Base-by-base conservation (phyloP, 2,329 filamentous ascomycete genomes). In the Penicillium polonicum region DNA sequence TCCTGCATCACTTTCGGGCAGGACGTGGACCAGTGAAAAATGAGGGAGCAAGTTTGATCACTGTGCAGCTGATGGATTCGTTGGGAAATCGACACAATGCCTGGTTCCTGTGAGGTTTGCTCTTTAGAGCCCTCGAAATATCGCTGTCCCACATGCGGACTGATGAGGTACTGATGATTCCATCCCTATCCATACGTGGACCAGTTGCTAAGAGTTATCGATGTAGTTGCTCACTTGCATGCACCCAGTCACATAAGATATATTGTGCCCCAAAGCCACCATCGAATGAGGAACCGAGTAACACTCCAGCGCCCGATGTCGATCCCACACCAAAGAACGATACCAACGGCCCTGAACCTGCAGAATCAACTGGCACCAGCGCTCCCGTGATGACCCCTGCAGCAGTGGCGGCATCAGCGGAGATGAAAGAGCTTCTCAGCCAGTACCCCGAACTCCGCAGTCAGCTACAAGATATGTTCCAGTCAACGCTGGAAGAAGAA, bases 161-260 rank as follows among this genome's bases (percentile, higher is more conserved):
- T 76, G 33, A 66, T 70, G 69, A 76, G 75, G 75, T 78, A 72
- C 17, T 23, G 48, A n/a, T 17, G 19, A 52, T 41, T 39, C 21
- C 31, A 48, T 38, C 31, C 15, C 12, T 23, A 38, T 21, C 9
- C 15, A 35, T 33, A 46, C 23, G 35, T 46, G 33, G 41, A 42
- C 27, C 23, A 48, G 33, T 48, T 41, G n/a, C 48, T 52, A 41
- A 59, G 19, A 10, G 15, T 45, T 48, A 23, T 55, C 12, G 10
- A 43, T 29, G 4, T 60, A 80, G 78, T 61, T 80, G 79, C 55
- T 80, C 78, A 10, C 72, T 80, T 38, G 70, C 66, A 33, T 80
- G 79, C 63, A 76, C 76, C 38, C 74, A 79, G 53, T 68, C 72
- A 5, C 78, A 80, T 64, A 78, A 79, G 64, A 70, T 71, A 19